Evolutionary conservation across 148 eudicot genomes (phyloP).

Genomic region (Chenopodium formosanum): DNA sequence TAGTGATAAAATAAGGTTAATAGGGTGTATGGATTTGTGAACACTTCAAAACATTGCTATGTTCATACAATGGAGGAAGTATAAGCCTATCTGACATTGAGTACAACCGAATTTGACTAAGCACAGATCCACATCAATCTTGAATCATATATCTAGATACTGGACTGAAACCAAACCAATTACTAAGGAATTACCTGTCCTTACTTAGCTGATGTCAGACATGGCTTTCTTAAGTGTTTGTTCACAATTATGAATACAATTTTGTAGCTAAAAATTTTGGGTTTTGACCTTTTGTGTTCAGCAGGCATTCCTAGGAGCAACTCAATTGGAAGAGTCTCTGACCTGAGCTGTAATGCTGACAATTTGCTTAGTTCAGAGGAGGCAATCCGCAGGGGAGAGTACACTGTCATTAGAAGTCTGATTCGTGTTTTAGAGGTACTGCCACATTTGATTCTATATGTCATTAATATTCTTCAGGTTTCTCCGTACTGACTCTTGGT

Average conservation of each 20-base stretch:
- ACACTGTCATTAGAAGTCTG: slow-evolving; percentile 90
- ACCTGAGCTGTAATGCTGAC: slow-evolving; percentile 43
- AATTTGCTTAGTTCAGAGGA: slow-evolving; percentile 70
- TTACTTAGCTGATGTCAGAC: background rate
- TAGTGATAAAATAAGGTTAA: too few relatives aligned
- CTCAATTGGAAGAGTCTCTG: slow-evolving; percentile 74
- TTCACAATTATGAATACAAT: background rate
- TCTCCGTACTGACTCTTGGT: slow-evolving; percentile 1
- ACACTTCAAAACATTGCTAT: too few relatives aligned
- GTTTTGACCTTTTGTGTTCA: slow-evolving; percentile 20
- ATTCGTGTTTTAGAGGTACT: slow-evolving; percentile 85
- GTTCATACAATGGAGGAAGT: too few relatives aligned
- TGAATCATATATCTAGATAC: background rate
- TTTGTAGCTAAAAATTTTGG: background rate
- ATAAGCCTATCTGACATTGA: background rate
- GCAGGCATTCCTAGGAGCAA: slow-evolving; percentile 75
- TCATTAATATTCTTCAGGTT: slow-evolving; percentile 8
- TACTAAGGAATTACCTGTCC: background rate
- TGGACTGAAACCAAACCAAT: background rate
- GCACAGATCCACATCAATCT: background rate
- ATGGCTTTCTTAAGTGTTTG: background rate
- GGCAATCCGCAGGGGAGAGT: slow-evolving; percentile 89
- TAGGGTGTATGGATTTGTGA: too few relatives aligned
- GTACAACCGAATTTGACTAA: background rate
- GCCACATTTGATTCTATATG: slow-evolving; percentile 1